phyloP scores from a whole-genome alignment of 2,329 filamentous ascomycete genomes.

The Ophiocordyceps camponoti-leonardi region DNA sequence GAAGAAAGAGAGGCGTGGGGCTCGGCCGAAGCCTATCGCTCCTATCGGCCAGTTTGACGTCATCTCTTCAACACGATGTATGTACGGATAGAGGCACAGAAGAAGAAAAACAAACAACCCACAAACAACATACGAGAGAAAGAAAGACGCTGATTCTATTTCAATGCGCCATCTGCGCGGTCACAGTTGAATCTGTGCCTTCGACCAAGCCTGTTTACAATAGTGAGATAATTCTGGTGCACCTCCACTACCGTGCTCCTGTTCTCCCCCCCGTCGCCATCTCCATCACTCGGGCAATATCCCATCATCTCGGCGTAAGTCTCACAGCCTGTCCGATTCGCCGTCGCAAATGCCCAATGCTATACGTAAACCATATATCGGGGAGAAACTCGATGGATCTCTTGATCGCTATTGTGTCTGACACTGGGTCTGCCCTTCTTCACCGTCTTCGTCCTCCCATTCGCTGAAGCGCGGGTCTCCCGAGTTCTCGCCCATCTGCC shows the following conservation, averaged over 20 bases:
- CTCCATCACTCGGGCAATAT: not conserved
- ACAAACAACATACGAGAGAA: not conserved
- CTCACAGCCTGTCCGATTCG: not conserved
- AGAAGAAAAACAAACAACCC: no score
- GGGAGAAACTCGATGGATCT: not conserved
- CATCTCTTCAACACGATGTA: not conserved
- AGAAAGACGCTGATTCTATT: no score
- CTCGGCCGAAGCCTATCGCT: not conserved
- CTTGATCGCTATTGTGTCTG: conserved; percentile 44
- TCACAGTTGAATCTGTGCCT: not conserved
- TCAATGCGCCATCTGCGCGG: not conserved
- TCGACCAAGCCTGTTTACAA: not conserved
- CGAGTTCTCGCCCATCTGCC: conserved; percentile 52
- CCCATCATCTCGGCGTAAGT: not conserved
- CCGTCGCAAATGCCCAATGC: not conserved
- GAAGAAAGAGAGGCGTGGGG: not conserved
- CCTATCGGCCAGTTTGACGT: not conserved
- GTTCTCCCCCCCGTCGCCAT: no score
- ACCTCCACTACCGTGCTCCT: no score
- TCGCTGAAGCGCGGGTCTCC: conserved; percentile 49
- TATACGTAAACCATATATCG: not conserved
- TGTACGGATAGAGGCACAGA: no score
- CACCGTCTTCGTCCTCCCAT: conserved; percentile 56
- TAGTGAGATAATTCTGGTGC: no score
- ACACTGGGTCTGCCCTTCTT: conserved; percentile 49